Evolutionary conservation across 352 stramenopile genomes (phyloP), one percentile per base, ranked within the genome.

Genomic region (Phytophthora capsici): DNA sequence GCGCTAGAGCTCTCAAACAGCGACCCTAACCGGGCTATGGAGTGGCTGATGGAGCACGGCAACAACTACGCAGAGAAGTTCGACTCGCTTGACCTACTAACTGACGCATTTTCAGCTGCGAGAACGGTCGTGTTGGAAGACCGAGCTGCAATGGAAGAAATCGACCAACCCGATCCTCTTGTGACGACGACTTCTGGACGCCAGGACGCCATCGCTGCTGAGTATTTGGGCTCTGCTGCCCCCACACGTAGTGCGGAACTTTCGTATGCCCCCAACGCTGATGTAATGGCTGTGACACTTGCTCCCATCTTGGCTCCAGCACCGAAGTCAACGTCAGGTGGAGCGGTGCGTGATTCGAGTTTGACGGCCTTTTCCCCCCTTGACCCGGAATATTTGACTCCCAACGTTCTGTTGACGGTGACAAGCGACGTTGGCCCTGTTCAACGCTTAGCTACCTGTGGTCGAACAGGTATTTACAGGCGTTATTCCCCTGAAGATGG

Each of bases 31-130:
- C 82, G 84, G 25, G 83, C 88, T 1, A 93, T 95, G 84, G 88
- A 95, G 68, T 96, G 88, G 88, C 61, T 96, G 8, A 93, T 96
- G 77, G 88, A 96, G 53, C 79, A 94, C 23, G 88, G 88, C 12
- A 68, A 41, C 6, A 79, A 73, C 7, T 95, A 91, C 49, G 48
- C 74, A 0, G 75, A 91, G 14, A 84, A 80, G 43, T 55, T 67
- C 20, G 80, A 89, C n/a, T 74, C 56, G 2, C 23, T 93, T 16
- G 34, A 73, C 9, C 26, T 89, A 10, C 49, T 93, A 17, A 66
- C 49, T 0, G 85, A 93, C 23, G 47, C 65, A 0, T 87, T 93
- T 51, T 74, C 65, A 13, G 74, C 75, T 6, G 77, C 84, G 20
- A 82, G 64, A 38, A 71, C 67, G 3, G 58, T 82, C 5, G 67